phyloP scores from a whole-genome alignment of 805 yeast species.

The Candida oleophila region DNA sequence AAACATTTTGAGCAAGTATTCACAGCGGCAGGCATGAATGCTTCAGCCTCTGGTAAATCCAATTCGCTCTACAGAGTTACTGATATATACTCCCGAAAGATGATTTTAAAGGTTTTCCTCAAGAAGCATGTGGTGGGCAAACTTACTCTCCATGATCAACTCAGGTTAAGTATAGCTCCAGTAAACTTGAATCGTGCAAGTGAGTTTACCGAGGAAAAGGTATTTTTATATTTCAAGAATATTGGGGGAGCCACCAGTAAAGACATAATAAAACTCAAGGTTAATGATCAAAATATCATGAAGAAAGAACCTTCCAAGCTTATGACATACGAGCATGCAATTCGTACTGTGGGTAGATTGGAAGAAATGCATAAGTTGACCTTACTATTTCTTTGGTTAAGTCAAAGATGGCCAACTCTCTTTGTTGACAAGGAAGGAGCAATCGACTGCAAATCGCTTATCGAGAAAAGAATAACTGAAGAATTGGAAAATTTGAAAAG shows the following conservation, averaged over 20 bases:
- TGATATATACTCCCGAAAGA: conserved; percentile 36
- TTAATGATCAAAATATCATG: conserved; percentile 27
- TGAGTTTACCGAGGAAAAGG: conserved; percentile 41
- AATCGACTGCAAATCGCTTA: conserved; percentile 59
- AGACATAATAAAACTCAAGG: conserved; percentile 52
- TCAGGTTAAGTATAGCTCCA: conserved; percentile 63
- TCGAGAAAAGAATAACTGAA: conserved; percentile 61
- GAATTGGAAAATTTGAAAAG: conserved; percentile 37
- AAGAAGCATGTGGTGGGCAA: conserved; percentile 22
- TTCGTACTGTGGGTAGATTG: conserved; percentile 28
- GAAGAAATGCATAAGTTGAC: conserved; percentile 71
- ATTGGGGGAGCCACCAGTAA: conserved; percentile 55
- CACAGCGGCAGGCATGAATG: conserved; percentile 11
- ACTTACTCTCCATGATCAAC: conserved; percentile 53
- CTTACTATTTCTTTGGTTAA: conserved; percentile 77
- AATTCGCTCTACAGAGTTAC: conserved; percentile 29
- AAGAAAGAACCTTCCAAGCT: conserved; percentile 16
- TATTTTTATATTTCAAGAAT: conserved; percentile 47
- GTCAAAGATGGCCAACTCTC: conserved; percentile 80
- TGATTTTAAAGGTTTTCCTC: conserved; percentile 44
- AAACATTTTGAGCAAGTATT: conserved; percentile 44
- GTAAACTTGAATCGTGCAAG: conserved; percentile 34
- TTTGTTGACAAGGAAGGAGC: conserved; percentile 80
- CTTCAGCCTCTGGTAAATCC: background rate
- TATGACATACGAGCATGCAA: conserved; percentile 18